phyloP scores from a whole-genome alignment of 305 asterid genomes.

The Caryopteris hybrid region DNA sequence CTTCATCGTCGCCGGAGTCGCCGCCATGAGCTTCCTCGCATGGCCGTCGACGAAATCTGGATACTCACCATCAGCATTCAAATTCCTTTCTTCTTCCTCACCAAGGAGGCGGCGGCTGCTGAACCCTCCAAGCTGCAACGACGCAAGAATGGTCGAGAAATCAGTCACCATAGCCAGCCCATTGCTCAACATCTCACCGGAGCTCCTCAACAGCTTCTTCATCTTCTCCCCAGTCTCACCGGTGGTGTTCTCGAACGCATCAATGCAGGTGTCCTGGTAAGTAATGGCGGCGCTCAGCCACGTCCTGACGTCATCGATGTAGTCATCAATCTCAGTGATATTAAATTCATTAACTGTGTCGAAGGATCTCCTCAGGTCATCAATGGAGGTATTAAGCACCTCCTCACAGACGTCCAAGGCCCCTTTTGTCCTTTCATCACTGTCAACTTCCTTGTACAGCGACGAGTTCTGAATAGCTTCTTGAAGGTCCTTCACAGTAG shows the following conservation, averaged over 20 bases:
- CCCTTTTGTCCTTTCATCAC: conserved; percentile 44
- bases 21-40: conserved; percentile 33
- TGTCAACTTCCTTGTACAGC: conserved; percentile 34
- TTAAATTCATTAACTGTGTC: conserved; percentile 37
- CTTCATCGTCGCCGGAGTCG: neutral
- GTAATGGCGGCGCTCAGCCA: conserved; percentile 83
- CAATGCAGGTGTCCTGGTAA: conserved; percentile 72
- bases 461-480: conserved; percentile 41
- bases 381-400: conserved; percentile 52
- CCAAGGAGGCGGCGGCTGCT: conserved; percentile 33
- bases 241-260: conserved; percentile 74
- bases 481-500: conserved; percentile 34
- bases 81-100: neutral
- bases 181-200: conserved; percentile 67
- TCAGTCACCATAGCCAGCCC: conserved; percentile 70
- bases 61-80: neutral
- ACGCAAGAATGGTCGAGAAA: conserved; percentile 29
- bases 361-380: conserved; percentile 54
- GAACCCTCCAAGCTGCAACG: conserved; percentile 34
- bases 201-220: conserved; percentile 38
- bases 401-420: conserved; percentile 61
- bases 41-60: conserved; percentile 26
- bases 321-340: conserved; percentile 33
- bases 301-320: conserved; percentile 56
- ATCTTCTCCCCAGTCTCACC: conserved; percentile 68